Conservation (phyloP, 306 rosid genomes). For the Dalbergia cultrata region DNA sequence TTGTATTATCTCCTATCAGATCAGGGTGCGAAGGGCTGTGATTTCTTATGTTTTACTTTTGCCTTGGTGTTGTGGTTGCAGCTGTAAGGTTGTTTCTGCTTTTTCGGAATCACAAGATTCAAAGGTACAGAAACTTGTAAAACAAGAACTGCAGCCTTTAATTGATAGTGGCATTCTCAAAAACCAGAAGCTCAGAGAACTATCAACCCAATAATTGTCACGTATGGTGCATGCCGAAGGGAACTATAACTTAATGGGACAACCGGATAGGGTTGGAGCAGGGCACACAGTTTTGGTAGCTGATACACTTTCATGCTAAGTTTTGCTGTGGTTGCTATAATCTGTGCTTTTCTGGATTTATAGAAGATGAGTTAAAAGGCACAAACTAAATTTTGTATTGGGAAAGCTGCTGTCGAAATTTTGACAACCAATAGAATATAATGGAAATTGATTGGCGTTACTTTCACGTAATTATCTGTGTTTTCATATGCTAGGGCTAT, state of each 20-base stretch:
- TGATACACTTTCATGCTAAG: not conserved
- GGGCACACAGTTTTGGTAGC: slow-evolving; percentile 20
- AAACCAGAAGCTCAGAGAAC: slow-evolving; percentile 47
- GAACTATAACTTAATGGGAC: not conserved
- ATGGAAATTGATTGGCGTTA: not conserved
- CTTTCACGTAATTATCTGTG: slow-evolving; percentile 2
- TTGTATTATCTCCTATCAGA: slow-evolving; percentile 19
- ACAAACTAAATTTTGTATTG: slow-evolving; percentile 40
- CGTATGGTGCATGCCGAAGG: slow-evolving; percentile 36
- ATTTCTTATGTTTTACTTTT: slow-evolving; percentile 32
- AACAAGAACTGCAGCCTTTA: slow-evolving; percentile 75
- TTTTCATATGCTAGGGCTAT: slow-evolving; percentile 9
- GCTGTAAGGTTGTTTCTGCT: slow-evolving; percentile 84
- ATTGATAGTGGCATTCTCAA: slow-evolving; percentile 70
- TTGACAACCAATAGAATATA: slow-evolving; percentile 32
- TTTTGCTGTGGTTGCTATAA: not conserved
- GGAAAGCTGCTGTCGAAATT: slow-evolving; percentile 36
- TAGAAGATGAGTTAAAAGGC: slow-evolving; percentile 35
- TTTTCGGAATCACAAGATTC: slow-evolving; percentile 78
- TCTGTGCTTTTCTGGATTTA: slow-evolving; percentile 21
- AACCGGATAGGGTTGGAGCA: slow-evolving; percentile 1
- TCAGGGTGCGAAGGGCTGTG: not conserved
- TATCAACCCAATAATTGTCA: slow-evolving; percentile 37
- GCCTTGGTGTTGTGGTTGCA: slow-evolving; percentile 56
- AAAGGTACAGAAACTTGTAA: slow-evolving; percentile 58